phyloP scores from a whole-genome alignment of 1,139 yeast species.

The Geotrichum candidum region DNA sequence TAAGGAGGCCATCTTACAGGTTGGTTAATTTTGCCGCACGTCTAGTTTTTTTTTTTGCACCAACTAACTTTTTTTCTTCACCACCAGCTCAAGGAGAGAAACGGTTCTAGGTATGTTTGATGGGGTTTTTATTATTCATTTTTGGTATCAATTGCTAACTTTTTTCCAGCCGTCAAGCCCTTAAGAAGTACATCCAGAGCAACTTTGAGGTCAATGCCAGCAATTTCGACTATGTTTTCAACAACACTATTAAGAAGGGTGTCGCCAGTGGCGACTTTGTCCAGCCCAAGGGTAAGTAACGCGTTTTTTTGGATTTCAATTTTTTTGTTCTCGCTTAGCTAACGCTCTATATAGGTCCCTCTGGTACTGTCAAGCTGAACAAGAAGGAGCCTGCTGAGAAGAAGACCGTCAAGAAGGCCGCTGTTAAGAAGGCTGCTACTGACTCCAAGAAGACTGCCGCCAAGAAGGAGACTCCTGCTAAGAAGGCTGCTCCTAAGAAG shows the following conservation, averaged over 20 bases:
- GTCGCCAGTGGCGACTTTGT: conserved; percentile 69
- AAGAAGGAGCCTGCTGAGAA: conserved; percentile 37
- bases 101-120: conserved; percentile 59
- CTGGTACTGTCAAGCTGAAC: conserved; percentile 64
- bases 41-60: neutral
- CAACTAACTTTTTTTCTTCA: neutral
- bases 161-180: conserved; percentile 53
- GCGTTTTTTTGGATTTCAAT: neutral
- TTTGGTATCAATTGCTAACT: neutral
- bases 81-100: conserved; percentile 60
- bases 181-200: conserved; percentile 64
- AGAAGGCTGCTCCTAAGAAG: conserved; percentile 74
- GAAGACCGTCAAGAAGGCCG: conserved; percentile 28
- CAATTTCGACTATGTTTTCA: conserved; percentile 72
- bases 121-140: conserved; percentile 31
- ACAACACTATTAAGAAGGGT: conserved; percentile 74
- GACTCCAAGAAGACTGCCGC: conserved; percentile 44
- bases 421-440: conserved; percentile 20
- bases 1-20: conserved; percentile 55
- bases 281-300: conserved; percentile 71
- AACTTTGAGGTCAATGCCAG: conserved; percentile 51
- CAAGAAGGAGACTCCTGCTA: conserved; percentile 40
- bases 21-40: conserved; percentile 26
- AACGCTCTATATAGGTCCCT: conserved; percentile 36
- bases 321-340: conserved; percentile 4